phyloP scores from a whole-genome alignment of 2,329 filamentous ascomycete genomes.

The Scolecobasidium constrictum region DNA sequence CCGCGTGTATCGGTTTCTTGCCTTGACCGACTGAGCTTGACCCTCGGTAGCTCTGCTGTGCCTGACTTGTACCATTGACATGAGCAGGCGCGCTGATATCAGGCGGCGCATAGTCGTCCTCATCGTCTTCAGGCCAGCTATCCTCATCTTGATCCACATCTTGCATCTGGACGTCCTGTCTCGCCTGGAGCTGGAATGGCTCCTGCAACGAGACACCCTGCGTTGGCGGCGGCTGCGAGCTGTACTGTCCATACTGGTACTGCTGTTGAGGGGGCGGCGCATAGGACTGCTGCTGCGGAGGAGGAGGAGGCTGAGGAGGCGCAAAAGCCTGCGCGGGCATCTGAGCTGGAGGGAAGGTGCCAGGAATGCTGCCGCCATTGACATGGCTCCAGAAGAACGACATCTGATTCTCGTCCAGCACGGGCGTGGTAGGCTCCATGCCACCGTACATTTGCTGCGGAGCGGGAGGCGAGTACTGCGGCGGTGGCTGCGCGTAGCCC shows the following conservation, averaged over 20 bases:
- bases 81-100: slow-evolving; percentile 3
- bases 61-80: no score
- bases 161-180: slow-evolving; percentile 22
- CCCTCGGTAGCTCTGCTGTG: no score
- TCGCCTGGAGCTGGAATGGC: slow-evolving; percentile 15
- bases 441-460: neutral
- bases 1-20: neutral
- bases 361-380: neutral
- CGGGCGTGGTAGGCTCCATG: slow-evolving; percentile 1
- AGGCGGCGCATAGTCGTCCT: slow-evolving; percentile 14
- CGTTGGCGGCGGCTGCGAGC: neutral
- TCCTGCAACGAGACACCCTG: slow-evolving; percentile 1
- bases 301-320: slow-evolving; percentile 1
- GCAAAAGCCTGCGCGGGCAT: neutral
- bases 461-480: slow-evolving; percentile 1
- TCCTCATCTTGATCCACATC: slow-evolving; percentile 62
- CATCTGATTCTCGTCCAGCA: slow-evolving; percentile 7
- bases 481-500: neutral
- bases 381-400: slow-evolving; percentile 6
- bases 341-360: neutral
- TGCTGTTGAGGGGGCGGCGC: neutral
- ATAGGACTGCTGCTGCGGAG: neutral
- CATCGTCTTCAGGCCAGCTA: slow-evolving; percentile 61
- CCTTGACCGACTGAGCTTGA: no score
- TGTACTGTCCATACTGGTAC: neutral